Evolutionary conservation across 2,329 filamentous ascomycete species (phyloP), one percentile per base, ranked within the genome.

Genomic region (Dendrostoma leiphaemia): DNA sequence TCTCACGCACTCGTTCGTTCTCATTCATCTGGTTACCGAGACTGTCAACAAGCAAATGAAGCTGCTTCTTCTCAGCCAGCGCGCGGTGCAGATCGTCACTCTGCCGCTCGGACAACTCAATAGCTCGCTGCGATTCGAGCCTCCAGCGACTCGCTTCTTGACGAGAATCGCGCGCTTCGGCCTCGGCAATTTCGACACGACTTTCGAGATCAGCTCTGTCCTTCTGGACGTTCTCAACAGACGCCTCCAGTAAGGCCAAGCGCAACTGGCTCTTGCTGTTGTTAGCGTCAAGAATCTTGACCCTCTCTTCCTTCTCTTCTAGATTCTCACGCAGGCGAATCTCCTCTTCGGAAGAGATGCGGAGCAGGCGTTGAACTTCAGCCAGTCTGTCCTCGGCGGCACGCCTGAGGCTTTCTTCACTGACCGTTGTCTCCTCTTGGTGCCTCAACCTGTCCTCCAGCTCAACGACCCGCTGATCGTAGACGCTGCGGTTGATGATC

Each of bases 11-110:
- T 59, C 88, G 85, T 65, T 92, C 85, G 64, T 91, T 93, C 72
- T 96, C 92, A 64, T 94, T 86, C 38, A 94, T 83, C 66, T 96
- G 91, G 43, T 82, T 82, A 58, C 86, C 84, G 52, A 96, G 78
- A 21, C 85, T 86, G 58, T 86, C 83, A 54, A 96, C 83, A 28
- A 86, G 85, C 66, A 83, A 85, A 62, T 86, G 85, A 53, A 97
- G 76, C 60, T 88, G 86, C 68, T 88, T 90, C 62, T 90, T 91
- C 64, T 84, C 80, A 7, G 79, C 77, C 9, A 76, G 61, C 2
- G 74, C 71, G 37, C 79, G 71, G 12, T 71, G 66, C 21, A 82
- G 68, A 34, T 83, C 80, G 41, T 74, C 73, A 32, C 74, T 72
- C 59, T 75, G 74, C 51, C 77, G 74, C 38, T 76, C 74, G 38